Evolutionary conservation across 208 protist species (phyloP).

Genomic region (Trypanosoma rangeli): DNA sequence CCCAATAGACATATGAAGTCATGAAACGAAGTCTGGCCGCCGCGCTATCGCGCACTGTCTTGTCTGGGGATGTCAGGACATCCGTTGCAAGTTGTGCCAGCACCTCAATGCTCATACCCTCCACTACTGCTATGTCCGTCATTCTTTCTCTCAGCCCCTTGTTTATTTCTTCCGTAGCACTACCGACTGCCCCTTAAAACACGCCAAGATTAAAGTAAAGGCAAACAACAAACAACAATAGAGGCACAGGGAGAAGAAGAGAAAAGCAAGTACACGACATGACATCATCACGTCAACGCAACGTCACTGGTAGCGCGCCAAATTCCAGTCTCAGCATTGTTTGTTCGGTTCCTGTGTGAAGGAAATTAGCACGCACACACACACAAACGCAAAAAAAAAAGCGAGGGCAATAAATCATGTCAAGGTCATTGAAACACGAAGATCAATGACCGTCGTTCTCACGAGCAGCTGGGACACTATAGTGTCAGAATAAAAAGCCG

Average conservation of each 20-base stretch:
- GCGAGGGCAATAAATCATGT: not conserved
- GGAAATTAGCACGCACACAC: not conserved
- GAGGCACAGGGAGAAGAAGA: conserved; percentile 1
- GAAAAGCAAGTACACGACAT: not conserved
- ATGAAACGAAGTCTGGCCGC: conserved; percentile 71
- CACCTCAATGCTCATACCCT: conserved; percentile 33
- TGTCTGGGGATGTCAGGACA: conserved; percentile 60
- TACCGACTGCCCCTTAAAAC: not conserved
- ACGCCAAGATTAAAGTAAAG: not conserved
- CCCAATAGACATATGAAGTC: conserved; percentile 80
- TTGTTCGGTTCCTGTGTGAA: not conserved
- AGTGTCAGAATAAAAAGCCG: not conserved
- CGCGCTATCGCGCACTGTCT: conserved; percentile 50
- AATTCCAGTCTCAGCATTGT: not conserved
- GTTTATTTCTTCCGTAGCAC: not conserved
- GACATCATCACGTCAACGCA: not conserved
- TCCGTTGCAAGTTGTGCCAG: conserved; percentile 36
- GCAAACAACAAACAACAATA: conserved; percentile 1
- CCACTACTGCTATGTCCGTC: conserved; percentile 12
- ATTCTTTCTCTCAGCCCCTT: conserved; percentile 3
- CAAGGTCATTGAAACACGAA: not conserved
- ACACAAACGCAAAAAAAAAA: conserved; percentile 1
- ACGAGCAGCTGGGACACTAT: not conserved
- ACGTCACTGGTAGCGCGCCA: not conserved
- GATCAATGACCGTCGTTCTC: not conserved